Evolutionary conservation across 2,329 filamentous ascomycete genomes (phyloP).

Genomic region (Didymella sp.): DNA sequence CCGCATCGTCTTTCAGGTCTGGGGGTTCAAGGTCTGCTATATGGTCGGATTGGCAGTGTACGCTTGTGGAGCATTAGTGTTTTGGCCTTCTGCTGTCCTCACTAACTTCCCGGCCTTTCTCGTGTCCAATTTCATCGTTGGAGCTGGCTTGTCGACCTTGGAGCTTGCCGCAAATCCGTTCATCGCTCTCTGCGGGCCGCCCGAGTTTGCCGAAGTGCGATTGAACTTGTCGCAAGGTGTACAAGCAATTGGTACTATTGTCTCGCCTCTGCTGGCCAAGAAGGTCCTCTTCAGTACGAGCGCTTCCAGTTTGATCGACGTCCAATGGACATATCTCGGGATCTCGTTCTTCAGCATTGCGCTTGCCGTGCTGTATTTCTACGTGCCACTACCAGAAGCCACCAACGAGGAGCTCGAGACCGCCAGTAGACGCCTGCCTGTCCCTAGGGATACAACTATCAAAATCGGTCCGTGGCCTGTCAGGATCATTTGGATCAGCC

Average conservation of each 20-base stretch:
- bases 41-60: constrained; percentile 68
- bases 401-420: constrained; percentile 66
- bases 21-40: constrained; percentile 69
- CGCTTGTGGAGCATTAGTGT: constrained; percentile 66
- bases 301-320: constrained; percentile 62
- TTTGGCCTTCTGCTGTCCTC: constrained; percentile 70
- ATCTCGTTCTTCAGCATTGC: constrained; percentile 67
- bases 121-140: constrained; percentile 69
- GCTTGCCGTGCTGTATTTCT: constrained; percentile 66
- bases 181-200: constrained; percentile 66
- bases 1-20: constrained; percentile 61
- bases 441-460: constrained; percentile 52
- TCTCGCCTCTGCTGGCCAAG: constrained; percentile 66
- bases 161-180: constrained; percentile 69
- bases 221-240: constrained; percentile 67
- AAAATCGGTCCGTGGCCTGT: constrained; percentile 49
- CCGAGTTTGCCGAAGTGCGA: constrained; percentile 65
- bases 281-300: constrained; percentile 63
- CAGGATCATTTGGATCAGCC: constrained; percentile 63
- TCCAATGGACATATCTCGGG: constrained; percentile 70
- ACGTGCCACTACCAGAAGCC: constrained; percentile 67
- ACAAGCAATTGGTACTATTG: constrained; percentile 66
- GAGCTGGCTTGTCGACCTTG: constrained; percentile 65
- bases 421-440: constrained; percentile 55
- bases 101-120: constrained; percentile 67